These are phyloP conservation scores for Juncus effusus DNA, from an alignment of 176 grass and related monocot genomes.

Conservation along the genomic window DNA sequence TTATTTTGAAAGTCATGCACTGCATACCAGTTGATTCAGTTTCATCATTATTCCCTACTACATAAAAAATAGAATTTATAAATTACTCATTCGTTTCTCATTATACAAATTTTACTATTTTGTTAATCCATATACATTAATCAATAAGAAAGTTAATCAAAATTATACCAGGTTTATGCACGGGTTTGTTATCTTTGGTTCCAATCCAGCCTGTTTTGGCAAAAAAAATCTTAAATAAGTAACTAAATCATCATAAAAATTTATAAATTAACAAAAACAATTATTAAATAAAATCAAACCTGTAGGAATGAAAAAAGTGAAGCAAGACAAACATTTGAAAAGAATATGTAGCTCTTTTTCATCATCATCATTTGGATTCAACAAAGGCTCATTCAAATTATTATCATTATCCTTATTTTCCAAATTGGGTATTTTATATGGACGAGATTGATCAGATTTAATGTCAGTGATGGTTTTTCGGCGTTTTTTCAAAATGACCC, in stretches of 20 bases:
- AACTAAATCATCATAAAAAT: background rate
- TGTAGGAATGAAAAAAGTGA: slow-evolving; percentile 79
- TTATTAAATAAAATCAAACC: slow-evolving; percentile 34
- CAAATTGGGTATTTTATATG: slow-evolving; percentile 43
- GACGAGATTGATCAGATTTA: slow-evolving; percentile 7
- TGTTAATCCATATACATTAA: too few species aligned
- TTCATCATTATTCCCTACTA: background rate
- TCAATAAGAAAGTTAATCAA: too few species aligned
- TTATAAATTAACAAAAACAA: background rate
- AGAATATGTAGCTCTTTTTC: slow-evolving; percentile 32
- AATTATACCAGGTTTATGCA: too few species aligned
- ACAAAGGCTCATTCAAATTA: background rate
- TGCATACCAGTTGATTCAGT: slow-evolving; percentile 1
- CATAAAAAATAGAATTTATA: too few species aligned
- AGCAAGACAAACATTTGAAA: slow-evolving; percentile 94
- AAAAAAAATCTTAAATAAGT: slow-evolving; percentile 5
- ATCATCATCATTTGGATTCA: background rate
- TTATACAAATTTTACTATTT: too few species aligned
- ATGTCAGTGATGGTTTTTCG: slow-evolving; percentile 48
- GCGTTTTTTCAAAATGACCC: slow-evolving; percentile 83
- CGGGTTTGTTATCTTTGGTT: background rate
- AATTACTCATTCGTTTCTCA: too few species aligned
- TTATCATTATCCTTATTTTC: too few species aligned
- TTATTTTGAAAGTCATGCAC: too few species aligned
- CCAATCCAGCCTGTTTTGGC: slow-evolving; percentile 50